phyloP scores from a whole-genome alignment of 805 yeast species.

The Zygosaccharomyces kombuchaensis region DNA sequence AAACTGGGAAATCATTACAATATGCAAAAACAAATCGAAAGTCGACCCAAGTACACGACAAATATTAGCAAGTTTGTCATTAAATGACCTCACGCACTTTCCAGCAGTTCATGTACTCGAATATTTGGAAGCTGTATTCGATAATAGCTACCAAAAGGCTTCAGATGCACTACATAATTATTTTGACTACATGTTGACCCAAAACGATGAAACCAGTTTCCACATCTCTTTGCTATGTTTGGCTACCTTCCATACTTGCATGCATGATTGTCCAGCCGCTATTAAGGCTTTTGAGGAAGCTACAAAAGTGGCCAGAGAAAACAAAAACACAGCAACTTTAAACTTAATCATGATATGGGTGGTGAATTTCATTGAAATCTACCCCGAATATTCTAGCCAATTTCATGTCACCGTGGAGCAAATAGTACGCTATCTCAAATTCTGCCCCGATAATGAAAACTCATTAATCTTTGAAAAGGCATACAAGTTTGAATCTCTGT shows the following conservation, averaged over 20 bases:
- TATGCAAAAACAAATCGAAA: conserved; percentile 6
- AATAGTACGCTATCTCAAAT: conserved; percentile 51
- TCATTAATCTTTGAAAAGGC: conserved; percentile 46
- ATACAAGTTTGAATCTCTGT: conserved; percentile 59
- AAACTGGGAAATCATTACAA: conserved; percentile 20
- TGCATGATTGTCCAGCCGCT: conserved; percentile 64
- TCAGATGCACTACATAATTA: conserved; percentile 53
- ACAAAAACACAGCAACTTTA: conserved; percentile 67
- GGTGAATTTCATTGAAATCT: conserved; percentile 59
- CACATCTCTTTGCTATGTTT: conserved; percentile 72
- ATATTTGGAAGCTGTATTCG: conserved; percentile 18
- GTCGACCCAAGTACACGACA: conserved; percentile 4
- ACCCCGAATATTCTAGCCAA: conserved; percentile 53
- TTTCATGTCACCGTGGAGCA: conserved; percentile 60
- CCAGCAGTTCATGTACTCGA: conserved; percentile 26
- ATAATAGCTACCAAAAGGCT: conserved; percentile 33
- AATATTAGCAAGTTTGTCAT: conserved; percentile 11
- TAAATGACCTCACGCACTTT: conserved; percentile 24
- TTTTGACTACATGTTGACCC: conserved; percentile 73
- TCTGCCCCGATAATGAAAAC: conserved; percentile 29
- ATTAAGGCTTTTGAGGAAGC: conserved; percentile 81
- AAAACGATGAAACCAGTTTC: conserved; percentile 57
- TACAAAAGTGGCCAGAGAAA: conserved; percentile 80
- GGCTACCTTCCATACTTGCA: conserved; percentile 67
- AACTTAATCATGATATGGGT: conserved; percentile 73